Conservation (phyloP, 768 basidiomycete species). For the Tricholoma saponaceum region DNA sequence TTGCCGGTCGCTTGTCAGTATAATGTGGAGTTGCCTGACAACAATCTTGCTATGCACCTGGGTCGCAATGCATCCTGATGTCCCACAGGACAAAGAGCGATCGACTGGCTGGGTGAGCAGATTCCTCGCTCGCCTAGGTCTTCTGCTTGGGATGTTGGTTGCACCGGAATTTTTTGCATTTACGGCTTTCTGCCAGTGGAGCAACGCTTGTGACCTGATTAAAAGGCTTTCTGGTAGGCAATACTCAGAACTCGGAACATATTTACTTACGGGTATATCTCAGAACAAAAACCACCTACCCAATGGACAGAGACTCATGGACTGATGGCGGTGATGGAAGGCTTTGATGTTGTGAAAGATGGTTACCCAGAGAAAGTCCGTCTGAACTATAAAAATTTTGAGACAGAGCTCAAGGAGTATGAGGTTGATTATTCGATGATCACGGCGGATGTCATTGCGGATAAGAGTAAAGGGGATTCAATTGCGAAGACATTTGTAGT, state of each 20-base stretch:
- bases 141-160: conserved; percentile 1
- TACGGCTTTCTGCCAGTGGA: conserved; percentile 16
- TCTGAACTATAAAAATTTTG: conserved; percentile 1
- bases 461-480: conserved; percentile 23
- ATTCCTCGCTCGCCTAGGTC: neutral
- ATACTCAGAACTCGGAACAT: too few relatives aligned
- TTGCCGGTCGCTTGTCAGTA: conserved; percentile 11
- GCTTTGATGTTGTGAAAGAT: neutral
- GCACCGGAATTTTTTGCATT: conserved; percentile 17
- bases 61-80: conserved; percentile 21
- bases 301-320: neutral
- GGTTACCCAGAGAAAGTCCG: conserved; percentile 1
- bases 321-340: neutral
- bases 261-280: neutral
- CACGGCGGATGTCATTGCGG: conserved; percentile 18
- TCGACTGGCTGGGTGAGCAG: too few relatives aligned
- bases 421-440: conserved; percentile 1
- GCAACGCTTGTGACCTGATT: neutral
- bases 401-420: neutral
- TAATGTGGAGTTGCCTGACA: conserved; percentile 19
- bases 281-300: neutral
- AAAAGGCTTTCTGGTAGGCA: neutral
- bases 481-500: conserved; percentile 21
- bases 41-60: conserved; percentile 22
- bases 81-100: conserved; percentile 11